Percentiles rank a stretch among this genome's conserved stretches.
phyloP scores from a whole-genome alignment of 192 early-diverging fungal genomes.

The Backusella morwellensis region DNA sequence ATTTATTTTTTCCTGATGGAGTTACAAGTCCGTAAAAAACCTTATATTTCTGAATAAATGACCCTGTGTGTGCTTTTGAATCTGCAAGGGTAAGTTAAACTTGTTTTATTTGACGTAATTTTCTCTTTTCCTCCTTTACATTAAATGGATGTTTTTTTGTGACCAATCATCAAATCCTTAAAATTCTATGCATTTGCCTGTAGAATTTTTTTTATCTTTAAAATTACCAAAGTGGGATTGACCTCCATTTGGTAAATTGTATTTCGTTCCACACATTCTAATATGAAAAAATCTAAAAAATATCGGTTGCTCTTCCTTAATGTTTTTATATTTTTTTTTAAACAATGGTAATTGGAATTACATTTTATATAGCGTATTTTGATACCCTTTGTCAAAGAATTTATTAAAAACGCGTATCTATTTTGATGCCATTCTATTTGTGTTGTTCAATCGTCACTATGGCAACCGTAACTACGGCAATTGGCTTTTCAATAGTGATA shows the following conservation, averaged over 20 bases:
- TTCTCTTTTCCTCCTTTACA: background rate
- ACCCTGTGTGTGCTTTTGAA: background rate
- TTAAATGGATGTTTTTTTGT: background rate
- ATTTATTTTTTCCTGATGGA: background rate
- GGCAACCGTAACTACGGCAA: background rate
- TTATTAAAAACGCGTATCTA: background rate
- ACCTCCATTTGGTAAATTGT: constrained; percentile 12
- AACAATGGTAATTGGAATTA: background rate
- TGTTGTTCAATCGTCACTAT: background rate
- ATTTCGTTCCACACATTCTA: constrained; percentile 2
- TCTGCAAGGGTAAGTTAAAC: background rate
- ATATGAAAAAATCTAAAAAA: background rate
- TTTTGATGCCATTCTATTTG: background rate
- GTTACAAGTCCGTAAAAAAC: background rate
- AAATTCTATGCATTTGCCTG: background rate
- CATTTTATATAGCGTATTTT: background rate
- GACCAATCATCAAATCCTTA: background rate
- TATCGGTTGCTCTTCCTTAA: background rate
- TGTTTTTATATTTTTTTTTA: background rate
- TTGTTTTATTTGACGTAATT: constrained; percentile 1
- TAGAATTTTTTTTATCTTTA: background rate
- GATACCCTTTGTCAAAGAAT: background rate
- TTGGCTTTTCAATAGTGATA: background rate
- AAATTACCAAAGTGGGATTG: constrained; percentile 13
- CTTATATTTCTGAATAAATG: background rate